phyloP scores from a whole-genome alignment of 2,329 filamentous ascomycete genomes.

The Sporothrix variecibatus region DNA sequence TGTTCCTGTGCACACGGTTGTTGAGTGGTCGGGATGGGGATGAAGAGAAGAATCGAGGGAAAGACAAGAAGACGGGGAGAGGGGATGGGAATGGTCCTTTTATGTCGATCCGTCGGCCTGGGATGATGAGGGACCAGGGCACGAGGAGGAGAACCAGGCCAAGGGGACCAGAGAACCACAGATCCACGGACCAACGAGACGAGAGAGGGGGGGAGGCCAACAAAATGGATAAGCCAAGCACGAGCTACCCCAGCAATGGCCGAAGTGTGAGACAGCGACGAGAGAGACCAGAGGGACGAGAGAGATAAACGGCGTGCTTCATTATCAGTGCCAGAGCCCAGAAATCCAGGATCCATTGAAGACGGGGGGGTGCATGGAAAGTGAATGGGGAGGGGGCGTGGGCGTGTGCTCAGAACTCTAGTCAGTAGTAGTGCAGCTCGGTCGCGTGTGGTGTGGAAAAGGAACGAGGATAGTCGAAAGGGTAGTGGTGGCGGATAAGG shows the following conservation, averaged over 20 bases:
- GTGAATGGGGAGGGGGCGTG: background rate
- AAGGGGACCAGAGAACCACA: background rate
- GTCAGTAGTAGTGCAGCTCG: background rate
- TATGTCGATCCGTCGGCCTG: constrained; percentile 25
- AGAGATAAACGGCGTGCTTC: constrained; percentile 10
- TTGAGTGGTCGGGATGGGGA: constrained; percentile 3
- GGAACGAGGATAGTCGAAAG: background rate
- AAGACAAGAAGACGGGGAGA: constrained; percentile 3
- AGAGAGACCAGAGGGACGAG: background rate
- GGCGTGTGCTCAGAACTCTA: background rate
- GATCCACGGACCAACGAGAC: background rate
- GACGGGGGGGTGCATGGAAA: background rate
- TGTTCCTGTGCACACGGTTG: constrained; percentile 5
- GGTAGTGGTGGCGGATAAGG: constrained; percentile 6
- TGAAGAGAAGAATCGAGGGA: constrained; percentile 3
- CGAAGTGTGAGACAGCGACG: background rate
- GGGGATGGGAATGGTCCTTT: constrained; percentile 18
- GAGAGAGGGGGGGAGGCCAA: background rate
- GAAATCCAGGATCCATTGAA: background rate
- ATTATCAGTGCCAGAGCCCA: constrained; percentile 7
- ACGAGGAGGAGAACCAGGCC: background rate
- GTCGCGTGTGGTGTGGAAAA: constrained; percentile 15
- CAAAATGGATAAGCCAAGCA: constrained; percentile 14
- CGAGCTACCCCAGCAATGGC: constrained; percentile 19
- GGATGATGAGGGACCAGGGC: background rate